These are phyloP conservation scores for Hypoxylon lenormandii DNA, from an alignment of 495 filamentous ascomycete genomes.

Conservation along the genomic window DNA sequence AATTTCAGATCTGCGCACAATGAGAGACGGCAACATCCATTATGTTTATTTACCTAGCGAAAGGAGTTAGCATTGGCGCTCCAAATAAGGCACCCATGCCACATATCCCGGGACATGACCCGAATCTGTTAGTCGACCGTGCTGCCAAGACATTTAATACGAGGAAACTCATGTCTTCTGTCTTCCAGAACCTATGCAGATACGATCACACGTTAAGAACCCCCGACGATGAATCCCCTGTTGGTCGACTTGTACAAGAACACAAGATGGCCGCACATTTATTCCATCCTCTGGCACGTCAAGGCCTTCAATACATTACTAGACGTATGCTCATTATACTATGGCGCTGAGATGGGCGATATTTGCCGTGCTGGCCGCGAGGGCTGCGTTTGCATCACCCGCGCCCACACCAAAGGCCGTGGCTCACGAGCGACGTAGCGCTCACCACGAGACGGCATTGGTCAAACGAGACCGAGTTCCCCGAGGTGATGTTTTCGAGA, in stretches of 20 bases:
- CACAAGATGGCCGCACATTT: not conserved
- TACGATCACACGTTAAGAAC: not conserved
- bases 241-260: not conserved
- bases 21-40: too few relatives aligned
- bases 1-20: too few relatives aligned
- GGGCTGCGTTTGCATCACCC: conserved; percentile 1
- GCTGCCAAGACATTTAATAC: not conserved
- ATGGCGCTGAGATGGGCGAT: conserved; percentile 4
- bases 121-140: not conserved
- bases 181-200: not conserved
- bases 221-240: not conserved
- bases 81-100: not conserved
- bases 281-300: not conserved
- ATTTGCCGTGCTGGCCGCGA: conserved; percentile 4
- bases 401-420: not conserved
- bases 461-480: conserved; percentile 37
- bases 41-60: too few relatives aligned
- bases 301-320: not conserved
- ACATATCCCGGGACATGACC: not conserved
- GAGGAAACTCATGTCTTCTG: not conserved
- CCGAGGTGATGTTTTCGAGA: conserved; percentile 38
- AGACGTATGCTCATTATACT: not conserved
- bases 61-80: not conserved
- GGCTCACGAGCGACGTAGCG: not conserved
- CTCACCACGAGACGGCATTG: conserved; percentile 20